Conservation (phyloP, 768 basidiomycete species). For the Psilocybe azurescens region DNA sequence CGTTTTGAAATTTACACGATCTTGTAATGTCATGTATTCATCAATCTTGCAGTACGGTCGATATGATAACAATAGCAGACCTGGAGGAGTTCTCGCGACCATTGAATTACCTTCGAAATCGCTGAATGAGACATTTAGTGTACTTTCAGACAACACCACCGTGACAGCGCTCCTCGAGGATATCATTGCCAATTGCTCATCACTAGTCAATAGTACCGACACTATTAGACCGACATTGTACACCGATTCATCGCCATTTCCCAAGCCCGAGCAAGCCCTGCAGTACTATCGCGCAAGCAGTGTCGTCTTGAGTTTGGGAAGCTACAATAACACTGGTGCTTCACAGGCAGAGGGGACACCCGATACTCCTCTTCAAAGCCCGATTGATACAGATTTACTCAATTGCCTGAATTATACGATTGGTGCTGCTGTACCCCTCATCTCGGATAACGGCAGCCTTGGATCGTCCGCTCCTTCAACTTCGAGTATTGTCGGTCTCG, state of each 20-base stretch:
- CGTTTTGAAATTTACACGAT: neutral
- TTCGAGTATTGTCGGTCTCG: no score
- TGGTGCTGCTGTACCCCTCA: conserved; percentile 58
- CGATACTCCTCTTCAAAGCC: conserved; percentile 55
- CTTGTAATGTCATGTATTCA: neutral
- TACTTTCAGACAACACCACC: conserved; percentile 55
- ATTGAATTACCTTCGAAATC: conserved; percentile 42
- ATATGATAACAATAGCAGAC: conserved; percentile 48
- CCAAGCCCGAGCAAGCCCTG: conserved; percentile 56
- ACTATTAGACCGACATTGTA: conserved; percentile 32
- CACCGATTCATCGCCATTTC: conserved; percentile 34
- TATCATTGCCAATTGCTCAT: conserved; percentile 47
- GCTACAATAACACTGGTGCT: conserved; percentile 67
- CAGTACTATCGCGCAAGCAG: conserved; percentile 75
- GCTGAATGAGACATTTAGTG: conserved; percentile 45
- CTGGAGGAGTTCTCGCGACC: conserved; percentile 52
- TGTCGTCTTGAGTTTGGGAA: conserved; percentile 63
- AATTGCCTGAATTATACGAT: conserved; percentile 69
- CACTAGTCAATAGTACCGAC: conserved; percentile 23
- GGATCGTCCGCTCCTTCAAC: neutral
- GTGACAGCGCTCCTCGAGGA: conserved; percentile 46
- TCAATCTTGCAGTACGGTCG: conserved; percentile 29
- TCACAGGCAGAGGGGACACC: conserved; percentile 41
- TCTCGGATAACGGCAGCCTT: conserved; percentile 38
- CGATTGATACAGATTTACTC: conserved; percentile 53